Conservation (phyloP, 2,329 filamentous ascomycete genomes). For the Aureobasidium lini region DNA sequence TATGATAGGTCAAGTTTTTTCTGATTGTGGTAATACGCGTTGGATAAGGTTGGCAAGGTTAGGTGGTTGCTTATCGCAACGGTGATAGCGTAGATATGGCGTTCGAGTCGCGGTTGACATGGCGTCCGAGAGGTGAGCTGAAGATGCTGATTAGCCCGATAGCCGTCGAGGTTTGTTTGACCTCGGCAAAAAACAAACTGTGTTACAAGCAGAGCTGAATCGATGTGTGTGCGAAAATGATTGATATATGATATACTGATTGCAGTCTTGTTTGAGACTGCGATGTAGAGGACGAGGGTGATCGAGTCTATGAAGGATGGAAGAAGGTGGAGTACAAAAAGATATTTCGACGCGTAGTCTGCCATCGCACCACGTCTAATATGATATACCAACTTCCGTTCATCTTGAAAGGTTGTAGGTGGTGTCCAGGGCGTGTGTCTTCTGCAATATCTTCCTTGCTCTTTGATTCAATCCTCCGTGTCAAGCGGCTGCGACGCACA, state of each 20-base stretch:
- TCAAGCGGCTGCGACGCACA: background rate
- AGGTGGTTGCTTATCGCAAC: constrained; percentile 9
- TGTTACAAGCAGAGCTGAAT: background rate
- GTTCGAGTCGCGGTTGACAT: background rate
- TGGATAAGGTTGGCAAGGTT: background rate
- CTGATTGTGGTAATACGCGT: background rate
- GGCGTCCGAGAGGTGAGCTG: constrained; percentile 3
- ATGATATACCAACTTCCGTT: background rate
- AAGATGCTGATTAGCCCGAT: background rate
- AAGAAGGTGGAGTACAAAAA: too few relatives aligned
- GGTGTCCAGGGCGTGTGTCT: background rate
- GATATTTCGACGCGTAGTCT: too few relatives aligned
- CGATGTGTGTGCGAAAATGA: background rate
- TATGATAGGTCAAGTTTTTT: background rate
- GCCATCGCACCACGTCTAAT: background rate
- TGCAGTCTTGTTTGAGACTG: too few relatives aligned
- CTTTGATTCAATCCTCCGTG: background rate
- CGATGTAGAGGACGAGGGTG: too few relatives aligned
- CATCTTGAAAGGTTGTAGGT: background rate
- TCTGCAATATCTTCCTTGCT: background rate
- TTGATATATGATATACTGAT: background rate
- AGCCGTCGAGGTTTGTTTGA: background rate
- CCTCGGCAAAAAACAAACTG: background rate
- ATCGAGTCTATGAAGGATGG: too few relatives aligned
- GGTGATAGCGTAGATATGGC: constrained; percentile 5